Base-by-base conservation (phyloP, 345 rosid genomes). In the Brassica incana region DNA sequence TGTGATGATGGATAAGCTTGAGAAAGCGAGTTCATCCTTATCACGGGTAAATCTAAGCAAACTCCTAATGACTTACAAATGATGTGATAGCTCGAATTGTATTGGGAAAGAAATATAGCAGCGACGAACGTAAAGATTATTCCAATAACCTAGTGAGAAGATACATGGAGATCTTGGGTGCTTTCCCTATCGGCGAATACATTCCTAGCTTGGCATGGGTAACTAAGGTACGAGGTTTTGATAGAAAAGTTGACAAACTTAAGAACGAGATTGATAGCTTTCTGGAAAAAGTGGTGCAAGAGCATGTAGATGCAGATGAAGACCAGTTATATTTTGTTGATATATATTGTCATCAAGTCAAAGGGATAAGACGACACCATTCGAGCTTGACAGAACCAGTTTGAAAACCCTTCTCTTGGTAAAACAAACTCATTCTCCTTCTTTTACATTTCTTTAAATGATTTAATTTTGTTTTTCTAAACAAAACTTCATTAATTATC, bases 171-270 rank as follows among this genome's bases (percentile, higher is more conserved):
- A 15, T 88, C 12, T 43, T 88, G 33, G 91, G 89, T 0, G 15
- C 2, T 74, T 58, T 77, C 15, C 38, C 73, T 30, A 25, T 85
- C 0, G 88, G 90, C 9, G 89, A 88, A 18, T 88, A 45, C 65
- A 65, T 89, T 48, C 92, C 89, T 14, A 82, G 84, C 79, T 84
- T 88, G 56, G 79, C 79, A 33, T 87, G 89, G 91, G n/a, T 86
- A 4, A 76, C 72, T 54, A 3, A 23, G 30, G 29, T 81, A 0
- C 20, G 58, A 20, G 87, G 87, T 30, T 5, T 73, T 20, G n/a
- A 73, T 38, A 43, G 32, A 4, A 66, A 40, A 50, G 1, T 71
- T 2, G 74, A 79, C 5, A 67, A 36, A 60, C 58, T 82, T 1
- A 18, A 40, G 0, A 79, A 29, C 25, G 75, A 82, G 45, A 30